phyloP scores from a whole-genome alignment of 495 filamentous ascomycete genomes.

The Rhizodiscina lignyota region DNA sequence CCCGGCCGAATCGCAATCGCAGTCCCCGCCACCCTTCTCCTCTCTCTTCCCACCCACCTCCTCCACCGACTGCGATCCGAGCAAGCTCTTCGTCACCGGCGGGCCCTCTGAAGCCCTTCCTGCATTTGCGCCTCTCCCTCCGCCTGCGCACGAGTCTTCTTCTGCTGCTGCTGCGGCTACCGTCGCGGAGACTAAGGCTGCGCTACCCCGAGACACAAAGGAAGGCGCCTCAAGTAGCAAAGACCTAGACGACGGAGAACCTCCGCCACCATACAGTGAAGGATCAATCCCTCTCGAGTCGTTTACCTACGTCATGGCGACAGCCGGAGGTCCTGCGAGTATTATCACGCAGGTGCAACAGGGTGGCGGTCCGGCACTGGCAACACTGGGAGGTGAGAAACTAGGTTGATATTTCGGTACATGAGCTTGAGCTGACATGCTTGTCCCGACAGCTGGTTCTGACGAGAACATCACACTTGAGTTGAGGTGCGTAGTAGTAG shows the following conservation, averaged over 20 bases:
- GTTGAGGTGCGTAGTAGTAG: constrained; percentile 47
- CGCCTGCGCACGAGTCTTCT: constrained; percentile 19
- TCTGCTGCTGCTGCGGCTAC: constrained; percentile 24
- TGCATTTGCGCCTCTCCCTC: constrained; percentile 32
- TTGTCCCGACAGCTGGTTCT: constrained; percentile 44
- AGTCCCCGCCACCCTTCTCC: constrained; percentile 45
- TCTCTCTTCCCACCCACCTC: constrained; percentile 37
- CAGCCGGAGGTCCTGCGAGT: constrained; percentile 89
- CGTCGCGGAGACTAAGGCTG: constrained; percentile 70
- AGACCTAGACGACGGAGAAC: constrained; percentile 69
- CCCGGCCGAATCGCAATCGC: too few relatives aligned
- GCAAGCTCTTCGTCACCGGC: background rate
- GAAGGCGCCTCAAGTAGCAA: constrained; percentile 37
- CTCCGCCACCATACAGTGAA: constrained; percentile 92
- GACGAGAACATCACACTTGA: constrained; percentile 96
- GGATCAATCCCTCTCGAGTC: constrained; percentile 79
- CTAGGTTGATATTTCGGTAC: background rate
- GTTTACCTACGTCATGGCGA: constrained; percentile 95
- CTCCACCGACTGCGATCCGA: constrained; percentile 24
- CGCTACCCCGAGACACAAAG: constrained; percentile 63
- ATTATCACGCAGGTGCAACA: constrained; percentile 98
- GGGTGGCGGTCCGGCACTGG: constrained; percentile 67
- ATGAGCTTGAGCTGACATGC: background rate
- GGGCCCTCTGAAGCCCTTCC: constrained; percentile 22
- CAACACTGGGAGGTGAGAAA: constrained; percentile 65